Conservation (phyloP, 1,139 yeast species). For the Suhomyces kunorum region DNA sequence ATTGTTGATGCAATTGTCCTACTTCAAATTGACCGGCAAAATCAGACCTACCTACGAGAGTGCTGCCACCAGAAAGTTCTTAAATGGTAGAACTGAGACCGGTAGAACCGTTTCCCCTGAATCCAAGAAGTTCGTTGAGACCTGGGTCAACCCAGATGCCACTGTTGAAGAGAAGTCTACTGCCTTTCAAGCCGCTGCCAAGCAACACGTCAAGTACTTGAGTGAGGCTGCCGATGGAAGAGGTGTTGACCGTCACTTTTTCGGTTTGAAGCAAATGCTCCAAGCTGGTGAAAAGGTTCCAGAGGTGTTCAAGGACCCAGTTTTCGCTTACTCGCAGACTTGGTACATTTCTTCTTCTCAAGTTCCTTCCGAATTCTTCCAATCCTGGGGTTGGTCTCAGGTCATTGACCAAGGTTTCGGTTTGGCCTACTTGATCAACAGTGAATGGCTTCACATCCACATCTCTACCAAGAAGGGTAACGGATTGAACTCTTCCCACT, state of each 20-base stretch:
- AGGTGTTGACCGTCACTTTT: slow-evolving; percentile 93
- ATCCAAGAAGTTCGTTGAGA: slow-evolving; percentile 68
- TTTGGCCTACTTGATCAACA: slow-evolving; percentile 88
- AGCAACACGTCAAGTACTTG: slow-evolving; percentile 74
- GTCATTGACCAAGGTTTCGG: slow-evolving; percentile 95
- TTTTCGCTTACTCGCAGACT: slow-evolving; percentile 69
- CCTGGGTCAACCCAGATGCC: slow-evolving; percentile 67
- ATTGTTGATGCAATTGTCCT: slow-evolving; percentile 73
- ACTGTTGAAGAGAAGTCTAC: slow-evolving; percentile 59
- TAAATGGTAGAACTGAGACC: slow-evolving; percentile 94
- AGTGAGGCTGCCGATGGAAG: slow-evolving; percentile 79
- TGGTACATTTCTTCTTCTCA: slow-evolving; percentile 94
- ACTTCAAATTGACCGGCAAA: slow-evolving; percentile 78
- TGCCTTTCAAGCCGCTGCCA: slow-evolving; percentile 72
- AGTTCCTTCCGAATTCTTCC: slow-evolving; percentile 82
- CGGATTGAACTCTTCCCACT: slow-evolving; percentile 65
- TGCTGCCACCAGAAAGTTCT: slow-evolving; percentile 88
- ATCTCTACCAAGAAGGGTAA: slow-evolving; percentile 73
- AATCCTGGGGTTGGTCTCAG: slow-evolving; percentile 96
- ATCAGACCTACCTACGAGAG: slow-evolving; percentile 93
- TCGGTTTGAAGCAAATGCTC: slow-evolving; percentile 80
- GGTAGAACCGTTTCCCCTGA: slow-evolving; percentile 85
- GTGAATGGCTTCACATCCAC: slow-evolving; percentile 83
- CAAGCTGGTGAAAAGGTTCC: slow-evolving; percentile 64
- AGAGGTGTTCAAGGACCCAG: slow-evolving; percentile 72